These are phyloP conservation scores for Termitomyces sp. DNA, from an alignment of 768 basidiomycete genomes.

Conservation along the genomic window DNA sequence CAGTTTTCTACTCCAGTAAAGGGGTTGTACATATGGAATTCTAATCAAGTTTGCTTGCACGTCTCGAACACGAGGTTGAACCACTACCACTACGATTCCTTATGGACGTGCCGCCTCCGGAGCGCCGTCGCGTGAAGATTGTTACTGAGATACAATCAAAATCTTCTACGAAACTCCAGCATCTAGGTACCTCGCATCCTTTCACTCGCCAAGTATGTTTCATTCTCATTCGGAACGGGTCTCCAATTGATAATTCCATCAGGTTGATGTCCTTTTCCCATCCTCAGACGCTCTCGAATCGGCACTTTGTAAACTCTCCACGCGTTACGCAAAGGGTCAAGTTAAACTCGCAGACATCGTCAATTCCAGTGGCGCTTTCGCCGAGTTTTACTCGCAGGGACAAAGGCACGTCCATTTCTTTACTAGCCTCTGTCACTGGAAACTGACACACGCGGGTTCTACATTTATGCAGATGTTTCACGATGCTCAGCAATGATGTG, in stretches of 20 bases:
- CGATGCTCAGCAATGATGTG: constrained; percentile 29
- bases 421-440: no score
- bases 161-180: constrained; percentile 21
- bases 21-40: constrained; percentile 11
- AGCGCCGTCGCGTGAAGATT: constrained; percentile 19
- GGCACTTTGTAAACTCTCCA: constrained; percentile 34
- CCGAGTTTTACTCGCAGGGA: neutral
- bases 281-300: constrained; percentile 33
- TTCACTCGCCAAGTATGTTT: constrained; percentile 46
- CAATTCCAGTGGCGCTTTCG: constrained; percentile 9
- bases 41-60: neutral
- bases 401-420: neutral
- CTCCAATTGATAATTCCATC: constrained; percentile 2
- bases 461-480: constrained; percentile 14
- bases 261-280: constrained; percentile 65
- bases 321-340: constrained; percentile 39
- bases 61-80: neutral
- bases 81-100: neutral
- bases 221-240: neutral
- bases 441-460: neutral
- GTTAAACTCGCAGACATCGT: constrained; percentile 40
- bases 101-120: constrained; percentile 1
- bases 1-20: neutral
- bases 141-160: constrained; percentile 13
- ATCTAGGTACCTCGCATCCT: constrained; percentile 37